Evolutionary conservation across 805 yeast genomes (phyloP).

Genomic region (Candida golubevii): DNA sequence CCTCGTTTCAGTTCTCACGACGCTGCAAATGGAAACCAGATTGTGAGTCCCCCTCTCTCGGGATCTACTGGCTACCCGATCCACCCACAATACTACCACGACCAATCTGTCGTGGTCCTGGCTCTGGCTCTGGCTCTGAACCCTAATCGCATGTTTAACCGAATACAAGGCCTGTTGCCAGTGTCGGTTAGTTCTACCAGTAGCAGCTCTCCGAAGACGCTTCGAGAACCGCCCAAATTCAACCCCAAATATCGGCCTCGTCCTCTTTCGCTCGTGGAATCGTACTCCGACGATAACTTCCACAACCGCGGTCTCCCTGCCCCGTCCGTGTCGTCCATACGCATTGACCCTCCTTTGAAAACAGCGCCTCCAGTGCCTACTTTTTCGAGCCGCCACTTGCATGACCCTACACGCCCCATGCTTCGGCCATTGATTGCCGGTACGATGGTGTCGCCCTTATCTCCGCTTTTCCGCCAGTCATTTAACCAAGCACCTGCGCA

Average conservation of each 20-base stretch:
- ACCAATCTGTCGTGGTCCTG: not conserved
- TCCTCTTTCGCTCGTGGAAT: conserved; percentile 35
- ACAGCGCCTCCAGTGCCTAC: conserved; percentile 25
- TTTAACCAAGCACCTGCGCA: conserved; percentile 21
- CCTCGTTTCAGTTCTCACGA: not conserved
- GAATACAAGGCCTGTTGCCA: not conserved
- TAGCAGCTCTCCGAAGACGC: conserved; percentile 1
- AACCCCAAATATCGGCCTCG: conserved; percentile 39
- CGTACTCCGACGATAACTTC: conserved; percentile 20
- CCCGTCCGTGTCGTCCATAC: conserved; percentile 3
- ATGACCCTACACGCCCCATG: conserved; percentile 16
- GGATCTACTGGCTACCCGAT: conserved; percentile 1
- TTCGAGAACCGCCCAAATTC: conserved; percentile 20
- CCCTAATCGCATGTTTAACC: not conserved
- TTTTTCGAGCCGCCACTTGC: conserved; percentile 3
- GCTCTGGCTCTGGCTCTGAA: not conserved
- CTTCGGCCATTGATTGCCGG: conserved; percentile 6
- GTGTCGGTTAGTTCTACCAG: not conserved
- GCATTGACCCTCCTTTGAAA: conserved; percentile 14
- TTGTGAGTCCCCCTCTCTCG: conserved; percentile 5
- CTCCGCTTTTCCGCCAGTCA: conserved; percentile 38
- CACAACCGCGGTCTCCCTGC: conserved; percentile 4
- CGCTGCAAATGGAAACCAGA: not conserved
- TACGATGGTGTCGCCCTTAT: conserved; percentile 33
- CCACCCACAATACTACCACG: conserved; percentile 1